These are phyloP conservation scores for Trichoderma aggressivum DNA, from an alignment of 2,329 filamentous ascomycete genomes.

Conservation along the genomic window DNA sequence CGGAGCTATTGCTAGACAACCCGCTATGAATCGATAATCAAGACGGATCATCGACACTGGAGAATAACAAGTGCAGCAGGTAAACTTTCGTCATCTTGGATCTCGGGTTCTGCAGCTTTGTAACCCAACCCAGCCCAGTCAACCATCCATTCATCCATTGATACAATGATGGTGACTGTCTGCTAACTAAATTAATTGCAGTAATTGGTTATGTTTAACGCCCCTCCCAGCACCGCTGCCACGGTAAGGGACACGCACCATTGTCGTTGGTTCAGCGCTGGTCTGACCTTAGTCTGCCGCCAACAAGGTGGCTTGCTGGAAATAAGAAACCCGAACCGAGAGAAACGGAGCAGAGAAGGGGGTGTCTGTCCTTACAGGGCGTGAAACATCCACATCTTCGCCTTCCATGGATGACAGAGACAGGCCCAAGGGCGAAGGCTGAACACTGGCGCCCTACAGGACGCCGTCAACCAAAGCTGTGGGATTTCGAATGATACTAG, in stretches of 20 bases:
- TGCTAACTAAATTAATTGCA: neutral
- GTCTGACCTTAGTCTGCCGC: neutral
- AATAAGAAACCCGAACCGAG: neutral
- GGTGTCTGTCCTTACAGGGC: neutral
- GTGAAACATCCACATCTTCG: neutral
- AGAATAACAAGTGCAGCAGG: neutral
- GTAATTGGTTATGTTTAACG: neutral
- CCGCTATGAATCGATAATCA: neutral
- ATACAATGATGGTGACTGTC: neutral
- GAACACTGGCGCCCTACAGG: neutral
- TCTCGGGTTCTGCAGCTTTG: neutral
- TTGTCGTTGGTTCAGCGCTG: neutral
- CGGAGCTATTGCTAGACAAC: neutral
- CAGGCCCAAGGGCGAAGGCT: neutral
- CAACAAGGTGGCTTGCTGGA: neutral
- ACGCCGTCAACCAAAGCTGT: conserved; percentile 2
- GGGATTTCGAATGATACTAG: neutral
- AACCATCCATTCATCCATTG: neutral
- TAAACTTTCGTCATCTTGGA: neutral
- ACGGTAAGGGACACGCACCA: conserved; percentile 5
- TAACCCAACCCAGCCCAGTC: neutral
- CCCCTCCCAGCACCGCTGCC: conserved; percentile 12
- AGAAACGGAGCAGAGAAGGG: neutral
- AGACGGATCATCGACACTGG: neutral
- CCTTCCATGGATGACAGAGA: neutral